Base-by-base conservation (phyloP, 495 filamentous ascomycete species). In the Lineolata rhizophorae region DNA sequence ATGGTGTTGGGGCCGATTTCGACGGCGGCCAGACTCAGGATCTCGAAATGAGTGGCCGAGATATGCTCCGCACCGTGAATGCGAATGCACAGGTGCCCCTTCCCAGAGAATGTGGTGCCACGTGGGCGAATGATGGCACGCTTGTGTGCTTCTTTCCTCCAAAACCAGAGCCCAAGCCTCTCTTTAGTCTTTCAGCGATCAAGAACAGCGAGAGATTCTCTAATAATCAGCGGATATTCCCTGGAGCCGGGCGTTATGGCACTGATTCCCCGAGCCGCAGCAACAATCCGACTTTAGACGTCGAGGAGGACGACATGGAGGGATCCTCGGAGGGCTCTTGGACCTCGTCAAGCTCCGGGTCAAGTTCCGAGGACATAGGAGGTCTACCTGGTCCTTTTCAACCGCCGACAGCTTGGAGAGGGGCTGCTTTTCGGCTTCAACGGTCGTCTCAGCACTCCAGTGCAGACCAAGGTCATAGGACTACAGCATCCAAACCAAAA, bases 71-170 rank as follows among this genome's bases (percentile, higher is more conserved):
- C 13, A 53, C 69, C 5, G 58, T 67, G 5, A 76, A 72, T 46
- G 67, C 73, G 13, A 75, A 77, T 36, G 72, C 72, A 17, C 74
- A 78, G 44, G 73, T 83, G 5, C 82, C 82, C 10, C 54, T 76
- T 31, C 77, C 76, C 3, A 69, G 70, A 41, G 62, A 53, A 14
- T 90, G 78, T 46, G 77, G 81, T 28, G 76, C 75, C 9, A 56
- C 68, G 10, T 93, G 82, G 58, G 70, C 78, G 11, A 64, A 68
- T 29, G 67, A 79, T 42, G 84, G 84, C 15, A 67, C 66, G 28
- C 60, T 94, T 5, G 67, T 84, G 14, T 90, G 82, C 54, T 90
- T 85, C 42, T 90, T 91, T 43, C 77, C 76, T 2, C 72, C 75
- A 5, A 83, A 79, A 47, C 71, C 75, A 44, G 75, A 81, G 38